Evolutionary conservation across 371 early-diverging fungal genomes (phyloP), one percentile per base, ranked within the genome.

Genomic region (Fennellomyces sp.): DNA sequence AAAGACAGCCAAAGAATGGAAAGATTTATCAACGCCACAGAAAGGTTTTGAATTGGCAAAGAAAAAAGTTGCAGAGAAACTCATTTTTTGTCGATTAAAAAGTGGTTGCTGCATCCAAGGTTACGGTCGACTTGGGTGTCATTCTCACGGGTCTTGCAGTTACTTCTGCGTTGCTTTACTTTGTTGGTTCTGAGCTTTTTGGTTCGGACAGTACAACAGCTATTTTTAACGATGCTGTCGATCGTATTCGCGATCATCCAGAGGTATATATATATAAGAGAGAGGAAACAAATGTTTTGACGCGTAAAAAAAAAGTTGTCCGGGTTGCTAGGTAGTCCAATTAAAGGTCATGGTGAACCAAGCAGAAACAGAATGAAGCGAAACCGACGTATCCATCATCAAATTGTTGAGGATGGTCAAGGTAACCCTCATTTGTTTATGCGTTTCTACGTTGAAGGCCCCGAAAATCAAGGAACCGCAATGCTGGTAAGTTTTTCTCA

Each of bases 391-490:
- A 60, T 71, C 21, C 58, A 53, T 42, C 65, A 81, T 10, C 81
- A 76, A 51, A 64, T 81, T 13, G 65, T 72, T n/a, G 56, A 78
- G 45, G 81, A 81, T 56, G 60, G 52, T 2, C 68, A 74, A 7
- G 76, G 75, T 35, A 66, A 72, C 28, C 71, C 72, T 12, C 81
- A 81, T 52, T 50, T 81, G 63, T 53, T 81, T 60, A 77, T 81
- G 78, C 72, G 75, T 13, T 77, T 81, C 70, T 81, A 70, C 49
- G 71, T 81, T 8, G 81, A 81, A 47, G 81, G 81, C 21, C 76
- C 76, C 3, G 56, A 75, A 35, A 73, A 66, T 36, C 71, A 73
- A 41, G 81, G 81, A 19, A 69, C 72, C 3, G 74, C 71, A 10
- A 70, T 74, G 57, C 39, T 81, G 58, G 48, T 48, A 48, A 48